Base-by-base conservation (phyloP, 2,329 filamentous ascomycete genomes). In the Colletotrichum abscissum region DNA sequence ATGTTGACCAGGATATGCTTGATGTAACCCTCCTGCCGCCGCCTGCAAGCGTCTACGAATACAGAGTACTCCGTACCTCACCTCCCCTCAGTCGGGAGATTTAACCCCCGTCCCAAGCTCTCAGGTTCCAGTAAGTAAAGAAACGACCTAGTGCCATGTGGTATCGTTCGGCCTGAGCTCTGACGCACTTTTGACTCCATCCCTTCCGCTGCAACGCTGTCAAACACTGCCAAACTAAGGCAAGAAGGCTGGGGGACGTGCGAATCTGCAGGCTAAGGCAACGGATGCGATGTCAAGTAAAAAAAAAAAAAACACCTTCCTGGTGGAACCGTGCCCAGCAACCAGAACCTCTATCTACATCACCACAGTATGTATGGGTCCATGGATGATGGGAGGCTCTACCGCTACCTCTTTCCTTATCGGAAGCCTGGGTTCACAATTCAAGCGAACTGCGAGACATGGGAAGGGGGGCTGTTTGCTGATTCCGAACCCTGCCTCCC, bases 141-240 rank as follows among this genome's bases (percentile, higher is more conserved):
- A 63, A 59, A 57, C 30, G 26, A 35, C 30, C 42, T 30, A 30
- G 30, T 42, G 64, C 64, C 55, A 67, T 60, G 55, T 67, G 64
- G n/a, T 60, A 28, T 49, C 28, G 35, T 49, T 49, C 19, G 38
- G 52, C 49, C 28, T 26, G 49, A 35, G 42, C 55, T 30, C 55
- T 55, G 24, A 52, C 55, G n/a, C 62, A 66, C 30, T 26, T 57
- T 49, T 57, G 56, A 54, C 19, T 8, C 38, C 14, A n/a, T 28
- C 16, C 42, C n/a, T 58, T 42, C 52, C 30, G 30, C 64, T 60
- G 46, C 56, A 62, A 62, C 28, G 49, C 46, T 49, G 24, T 57
- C 49, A 57, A 49, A 38, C 12, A 28, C 19, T 52, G 28, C 38
- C 22, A 22, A 35, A 24, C 11, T 64, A 24, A 49, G 19, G 42